These are phyloP conservation scores for Trypanosomatidae sp. DNA, from an alignment of 208 protist genomes.

Conservation along the genomic window DNA sequence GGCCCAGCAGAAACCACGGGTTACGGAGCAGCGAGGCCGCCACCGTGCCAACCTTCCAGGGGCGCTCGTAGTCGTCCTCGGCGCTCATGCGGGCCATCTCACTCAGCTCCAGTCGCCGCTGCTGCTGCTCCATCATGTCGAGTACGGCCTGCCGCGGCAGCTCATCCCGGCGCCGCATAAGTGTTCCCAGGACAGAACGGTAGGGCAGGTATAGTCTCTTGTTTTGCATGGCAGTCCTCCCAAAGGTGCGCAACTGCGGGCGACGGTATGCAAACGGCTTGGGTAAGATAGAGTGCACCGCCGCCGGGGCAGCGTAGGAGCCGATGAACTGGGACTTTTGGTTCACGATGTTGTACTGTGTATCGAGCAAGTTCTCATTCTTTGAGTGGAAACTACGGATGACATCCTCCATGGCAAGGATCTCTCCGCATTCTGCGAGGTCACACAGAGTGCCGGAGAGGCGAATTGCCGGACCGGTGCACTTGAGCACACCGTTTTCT, in stretches of 20 bases:
- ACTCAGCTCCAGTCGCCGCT: slow-evolving; percentile 44
- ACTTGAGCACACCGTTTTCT: slow-evolving; percentile 62
- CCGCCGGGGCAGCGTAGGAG: slow-evolving; percentile 40
- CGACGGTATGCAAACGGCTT: slow-evolving; percentile 72
- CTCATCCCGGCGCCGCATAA: slow-evolving; percentile 34
- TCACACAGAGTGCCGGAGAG: slow-evolving; percentile 76
- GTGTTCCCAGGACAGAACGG: slow-evolving; percentile 40
- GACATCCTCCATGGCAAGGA: slow-evolving; percentile 74
- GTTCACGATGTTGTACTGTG: slow-evolving; percentile 82
- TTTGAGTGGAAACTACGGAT: slow-evolving; percentile 67
- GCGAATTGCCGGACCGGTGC: slow-evolving; percentile 62
- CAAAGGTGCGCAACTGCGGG: slow-evolving; percentile 26
- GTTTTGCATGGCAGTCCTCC: slow-evolving; percentile 5
- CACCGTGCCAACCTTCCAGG: slow-evolving; percentile 10
- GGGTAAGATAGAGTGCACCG: slow-evolving; percentile 80
- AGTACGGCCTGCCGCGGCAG: slow-evolving; percentile 55
- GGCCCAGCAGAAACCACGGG: slow-evolving; percentile 51
- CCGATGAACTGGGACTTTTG: slow-evolving; percentile 51
- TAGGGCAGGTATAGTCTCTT: slow-evolving; percentile 18
- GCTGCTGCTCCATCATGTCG: slow-evolving; percentile 61
- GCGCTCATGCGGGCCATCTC: slow-evolving; percentile 63
- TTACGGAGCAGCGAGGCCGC: slow-evolving; percentile 33
- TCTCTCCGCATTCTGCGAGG: slow-evolving; percentile 63
- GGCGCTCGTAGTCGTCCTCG: slow-evolving; percentile 52
- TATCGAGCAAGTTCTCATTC: slow-evolving; percentile 68